Evolutionary conservation across 2,329 filamentous ascomycete species (phyloP).

Genomic region (Penicillium paneum): DNA sequence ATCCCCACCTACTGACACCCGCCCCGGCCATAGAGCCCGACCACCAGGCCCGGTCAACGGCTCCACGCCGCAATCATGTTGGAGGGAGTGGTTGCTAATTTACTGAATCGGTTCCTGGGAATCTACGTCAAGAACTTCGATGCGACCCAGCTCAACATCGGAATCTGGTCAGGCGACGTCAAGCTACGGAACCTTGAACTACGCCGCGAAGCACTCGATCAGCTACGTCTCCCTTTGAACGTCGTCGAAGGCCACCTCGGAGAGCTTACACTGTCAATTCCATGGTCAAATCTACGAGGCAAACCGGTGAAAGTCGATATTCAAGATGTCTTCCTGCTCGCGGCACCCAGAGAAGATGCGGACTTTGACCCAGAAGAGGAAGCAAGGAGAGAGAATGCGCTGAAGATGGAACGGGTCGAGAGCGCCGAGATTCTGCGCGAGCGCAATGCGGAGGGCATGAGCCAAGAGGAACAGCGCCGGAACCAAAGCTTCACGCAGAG

Average conservation of each 20-base stretch:
- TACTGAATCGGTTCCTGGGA: slow-evolving; percentile 98
- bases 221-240: slow-evolving; percentile 93
- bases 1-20: slow-evolving; percentile 12
- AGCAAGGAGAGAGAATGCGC: slow-evolving; percentile 74
- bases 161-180: slow-evolving; percentile 98
- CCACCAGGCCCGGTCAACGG: slow-evolving; percentile 70
- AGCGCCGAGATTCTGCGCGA: slow-evolving; percentile 94
- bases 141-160: slow-evolving; percentile 93
- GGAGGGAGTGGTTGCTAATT: slow-evolving; percentile 91
- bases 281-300: slow-evolving; percentile 93
- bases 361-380: slow-evolving; percentile 93
- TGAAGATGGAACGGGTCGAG: slow-evolving; percentile 99
- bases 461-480: slow-evolving; percentile 91
- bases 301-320: slow-evolving; percentile 94
- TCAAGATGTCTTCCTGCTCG: slow-evolving; percentile 92
- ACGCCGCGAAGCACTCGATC: slow-evolving; percentile 90
- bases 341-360: slow-evolving; percentile 91
- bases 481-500: slow-evolving; percentile 97
- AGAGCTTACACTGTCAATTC: slow-evolving; percentile 85
- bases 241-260: slow-evolving; percentile 94
- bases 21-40: slow-evolving; percentile 16
- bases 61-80: slow-evolving; percentile 70
- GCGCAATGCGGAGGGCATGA: slow-evolving; percentile 86
- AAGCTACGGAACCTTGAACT: slow-evolving; percentile 91
- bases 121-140: slow-evolving; percentile 99